Evolutionary conservation across 768 basidiomycete genomes (phyloP), one percentile per base, ranked within the genome.

Genomic region (Boletus sensibilis): DNA sequence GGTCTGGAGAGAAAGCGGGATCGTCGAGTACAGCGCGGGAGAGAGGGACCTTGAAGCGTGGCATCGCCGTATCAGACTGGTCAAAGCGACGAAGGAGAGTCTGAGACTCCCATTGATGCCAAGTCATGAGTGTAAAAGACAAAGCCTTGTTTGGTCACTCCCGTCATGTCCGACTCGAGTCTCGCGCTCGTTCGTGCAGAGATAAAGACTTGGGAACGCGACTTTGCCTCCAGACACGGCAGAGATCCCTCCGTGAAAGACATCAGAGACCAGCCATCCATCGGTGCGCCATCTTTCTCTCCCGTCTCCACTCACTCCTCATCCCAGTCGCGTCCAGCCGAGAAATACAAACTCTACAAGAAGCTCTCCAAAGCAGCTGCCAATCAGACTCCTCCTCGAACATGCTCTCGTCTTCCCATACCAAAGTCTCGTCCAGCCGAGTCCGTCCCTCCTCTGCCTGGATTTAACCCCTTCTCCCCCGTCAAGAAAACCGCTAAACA

Each of bases 321-420:
- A 61, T 51, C 47, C 54, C 46, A 61, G 29, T 12, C 20, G 46
- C 49, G 25, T 56, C 13, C 67, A 92, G 90, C 87, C 57, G 80
- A 83, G 61, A 91, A 88, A 70, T 93, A 93, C 76, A 92, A 81
- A 71, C 78, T 82, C 31, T 91, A 92, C 78, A 92, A 92, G 78
- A 84, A 80, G 56, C 78, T 92, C 35, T 80, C 79, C 53, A 92
- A 87, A 61, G 67, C 70, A 25, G 62, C 72, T 0, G 41, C 67
- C 50, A 55, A 58, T 56, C 59, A 72, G 13, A 76, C 73, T 6
- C 75, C 72, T 34, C 72, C 75, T 45, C 66, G 68, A 40, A 55
- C 71, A 21, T 57, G 52, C 6, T n/a, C 55, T 42, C 59, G 59
- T 47, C 60, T 74, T 68, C 50, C 74, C 75, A 48, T 81, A 23